Evolutionary conservation across 176 grass and related monocot species (phyloP), one percentile per base, ranked within the genome.

Genomic region (Aegilops umbellulata): DNA sequence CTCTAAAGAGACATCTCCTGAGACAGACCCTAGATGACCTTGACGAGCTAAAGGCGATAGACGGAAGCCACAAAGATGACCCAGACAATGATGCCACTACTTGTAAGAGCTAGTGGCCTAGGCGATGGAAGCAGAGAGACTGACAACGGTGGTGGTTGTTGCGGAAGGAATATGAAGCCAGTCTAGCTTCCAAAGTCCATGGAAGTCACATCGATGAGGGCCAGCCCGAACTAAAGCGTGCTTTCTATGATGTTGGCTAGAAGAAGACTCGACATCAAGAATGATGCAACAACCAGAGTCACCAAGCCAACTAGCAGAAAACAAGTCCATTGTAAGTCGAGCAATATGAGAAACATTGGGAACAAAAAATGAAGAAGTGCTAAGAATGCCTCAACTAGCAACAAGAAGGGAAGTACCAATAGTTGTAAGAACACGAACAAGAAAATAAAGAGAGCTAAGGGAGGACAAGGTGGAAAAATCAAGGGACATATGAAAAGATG

Each of bases 71-170:
- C 53, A 58, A 58, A 58, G 7, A 58, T 58, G 53, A 58, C 19
- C 7, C 3, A 1, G 2, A 22, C 53, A 3, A 22, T 22, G 7
- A 58, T 58, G 53, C 19, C 53, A 58, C 53, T 58, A 0, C 7
- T 58, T 0, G 20, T 1, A 58, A 22, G 53, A 9, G 53, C 8
- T 2, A 1, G 7, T 22, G 2, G 0, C 0, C 7, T 0, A 58
- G 20, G 19, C 2, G 7, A 22, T 0, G 20, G 1, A 58, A 22
- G 19, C 1, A 58, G 2, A 58, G 17, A 3, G 17, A 58, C 53
- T 53, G 6, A 2, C 7, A 22, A 0, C 2, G 0, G 0, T 22
- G 53, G 6, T 58, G 53, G 19, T 22, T 1, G 6, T 3, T 3
- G 7, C 0, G 19, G 20, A 58, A 58, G 53, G 53, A 22, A 22